A percentile compares a stretch with the other conserved stretches of the same genome.
phyloP scores from a whole-genome alignment of 192 early-diverging fungal species.

The Spinellus fusiger region DNA sequence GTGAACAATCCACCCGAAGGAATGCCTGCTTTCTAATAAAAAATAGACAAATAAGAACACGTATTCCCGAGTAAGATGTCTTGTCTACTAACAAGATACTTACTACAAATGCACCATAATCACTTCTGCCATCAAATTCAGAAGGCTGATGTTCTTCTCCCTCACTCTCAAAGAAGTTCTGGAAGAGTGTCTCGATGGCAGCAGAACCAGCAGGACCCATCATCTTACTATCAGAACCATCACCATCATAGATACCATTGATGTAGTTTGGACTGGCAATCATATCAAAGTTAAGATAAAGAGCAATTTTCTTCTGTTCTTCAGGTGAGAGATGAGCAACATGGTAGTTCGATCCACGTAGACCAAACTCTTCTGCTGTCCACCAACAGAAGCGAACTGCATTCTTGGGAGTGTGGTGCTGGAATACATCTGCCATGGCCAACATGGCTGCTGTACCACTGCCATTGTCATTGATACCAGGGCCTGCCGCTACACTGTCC shows the following conservation, averaged over 20 bases:
- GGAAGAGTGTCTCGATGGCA: conserved; percentile 2
- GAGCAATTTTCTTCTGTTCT: conserved; percentile 44
- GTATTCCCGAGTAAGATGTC: no score
- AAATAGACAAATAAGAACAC: not conserved
- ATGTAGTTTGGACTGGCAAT: conserved; percentile 64
- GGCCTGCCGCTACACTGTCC: conserved; percentile 64
- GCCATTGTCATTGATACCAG: conserved; percentile 69
- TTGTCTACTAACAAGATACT: conserved; percentile 2
- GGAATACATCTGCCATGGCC: conserved; percentile 53
- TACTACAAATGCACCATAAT: not conserved
- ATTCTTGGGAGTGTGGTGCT: conserved; percentile 18
- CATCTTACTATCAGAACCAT: conserved; percentile 41
- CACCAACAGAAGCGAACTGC: conserved; percentile 61
- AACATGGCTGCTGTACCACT: conserved; percentile 53
- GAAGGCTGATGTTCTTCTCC: not conserved
- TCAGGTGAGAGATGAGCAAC: conserved; percentile 41
- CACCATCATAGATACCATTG: conserved; percentile 51
- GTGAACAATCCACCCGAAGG: conserved; percentile 53
- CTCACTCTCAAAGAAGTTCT: not conserved
- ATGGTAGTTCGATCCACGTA: conserved; percentile 58
- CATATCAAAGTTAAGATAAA: conserved; percentile 71
- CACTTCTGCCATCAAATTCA: not conserved
- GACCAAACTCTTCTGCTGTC: conserved; percentile 67
- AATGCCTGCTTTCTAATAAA: conserved; percentile 5
- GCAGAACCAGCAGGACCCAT: conserved; percentile 42